Conservation (phyloP, 1,139 yeast species). For the Williopsis jadinii region DNA sequence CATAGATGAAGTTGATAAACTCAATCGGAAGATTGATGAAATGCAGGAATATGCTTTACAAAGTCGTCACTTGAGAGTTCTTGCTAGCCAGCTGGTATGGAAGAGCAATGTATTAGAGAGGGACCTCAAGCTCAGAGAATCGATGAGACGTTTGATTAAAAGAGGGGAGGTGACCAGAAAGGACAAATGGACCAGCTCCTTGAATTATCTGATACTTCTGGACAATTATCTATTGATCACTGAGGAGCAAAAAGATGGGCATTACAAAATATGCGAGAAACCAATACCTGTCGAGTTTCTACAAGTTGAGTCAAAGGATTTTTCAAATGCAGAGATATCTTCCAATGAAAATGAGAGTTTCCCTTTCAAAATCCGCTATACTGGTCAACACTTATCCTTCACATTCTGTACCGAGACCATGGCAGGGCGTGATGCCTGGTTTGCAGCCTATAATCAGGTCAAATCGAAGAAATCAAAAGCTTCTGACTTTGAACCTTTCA, state of each 20-base stretch:
- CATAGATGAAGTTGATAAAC: slow-evolving; percentile 36
- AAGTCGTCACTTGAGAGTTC: slow-evolving; percentile 38
- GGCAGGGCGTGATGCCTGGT: slow-evolving; percentile 57
- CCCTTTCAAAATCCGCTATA: slow-evolving; percentile 42
- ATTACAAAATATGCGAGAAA: slow-evolving; percentile 42
- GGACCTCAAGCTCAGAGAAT: slow-evolving; percentile 47
- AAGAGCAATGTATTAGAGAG: slow-evolving; percentile 29
- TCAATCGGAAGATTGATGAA: slow-evolving; percentile 44
- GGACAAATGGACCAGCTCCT: slow-evolving; percentile 49
- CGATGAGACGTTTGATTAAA: slow-evolving; percentile 48
- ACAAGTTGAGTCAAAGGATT: slow-evolving; percentile 39
- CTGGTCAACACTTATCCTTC: slow-evolving; percentile 44
- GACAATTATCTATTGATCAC: slow-evolving; percentile 71
- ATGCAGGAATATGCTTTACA: slow-evolving; percentile 53
- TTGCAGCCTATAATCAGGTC: slow-evolving; percentile 45
- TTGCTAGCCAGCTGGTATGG: slow-evolving; percentile 45
- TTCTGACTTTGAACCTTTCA: slow-evolving; percentile 47
- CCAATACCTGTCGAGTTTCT: slow-evolving; percentile 59
- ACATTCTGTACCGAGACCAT: slow-evolving; percentile 51
- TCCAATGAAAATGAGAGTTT: slow-evolving; percentile 22
- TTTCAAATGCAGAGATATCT: slow-evolving; percentile 11
- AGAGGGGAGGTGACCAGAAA: slow-evolving; percentile 58
- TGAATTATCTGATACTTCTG: slow-evolving; percentile 45
- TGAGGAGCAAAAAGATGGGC: slow-evolving; percentile 32
- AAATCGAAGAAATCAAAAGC: slow-evolving; percentile 45